Evolutionary conservation across 1,284 basidiomycete species (phyloP).

Genomic region (Porogramme epimiltina): DNA sequence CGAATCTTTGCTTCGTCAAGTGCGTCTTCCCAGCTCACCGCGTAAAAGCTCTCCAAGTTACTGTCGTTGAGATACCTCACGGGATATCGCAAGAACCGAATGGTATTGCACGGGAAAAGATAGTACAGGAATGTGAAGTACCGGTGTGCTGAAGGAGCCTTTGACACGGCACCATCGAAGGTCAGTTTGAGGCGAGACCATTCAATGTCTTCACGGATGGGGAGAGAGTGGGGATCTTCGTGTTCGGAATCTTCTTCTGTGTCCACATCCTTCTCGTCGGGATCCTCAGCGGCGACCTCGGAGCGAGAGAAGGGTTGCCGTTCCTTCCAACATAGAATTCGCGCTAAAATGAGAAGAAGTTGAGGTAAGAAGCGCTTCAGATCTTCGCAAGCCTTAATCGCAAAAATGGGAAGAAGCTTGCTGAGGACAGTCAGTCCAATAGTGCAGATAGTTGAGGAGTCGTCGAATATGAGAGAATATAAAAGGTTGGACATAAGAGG

Average conservation of each 20-base stretch:
- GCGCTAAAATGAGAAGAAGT: slow-evolving; percentile 65
- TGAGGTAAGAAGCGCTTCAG: slow-evolving; percentile 62
- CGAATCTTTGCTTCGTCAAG: slow-evolving; percentile 75
- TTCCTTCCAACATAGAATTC: slow-evolving; percentile 72
- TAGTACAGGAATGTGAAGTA: slow-evolving; percentile 86
- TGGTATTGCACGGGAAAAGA: slow-evolving; percentile 83
- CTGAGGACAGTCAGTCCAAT: slow-evolving; percentile 62
- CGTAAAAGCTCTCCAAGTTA: slow-evolving; percentile 55
- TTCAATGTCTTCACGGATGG: slow-evolving; percentile 52
- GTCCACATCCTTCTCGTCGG: slow-evolving; percentile 19
- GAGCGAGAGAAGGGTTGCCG: slow-evolving; percentile 36
- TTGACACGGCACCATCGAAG: slow-evolving; percentile 50
- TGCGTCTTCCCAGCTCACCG: slow-evolving; percentile 61
- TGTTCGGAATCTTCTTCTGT: slow-evolving; percentile 30
- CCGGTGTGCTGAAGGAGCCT: slow-evolving; percentile 55
- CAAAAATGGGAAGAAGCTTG: slow-evolving; percentile 74
- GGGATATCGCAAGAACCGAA: slow-evolving; percentile 75
- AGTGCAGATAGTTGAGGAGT: slow-evolving; percentile 68
- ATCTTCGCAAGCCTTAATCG: slow-evolving; percentile 56
- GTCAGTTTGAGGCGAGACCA: slow-evolving; percentile 68
- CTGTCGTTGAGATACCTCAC: slow-evolving; percentile 58
- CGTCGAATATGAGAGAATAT: slow-evolving; percentile 67
- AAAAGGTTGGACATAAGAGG: slow-evolving; percentile 63
- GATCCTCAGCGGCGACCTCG: slow-evolving; percentile 23
- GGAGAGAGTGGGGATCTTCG: slow-evolving; percentile 30